Evolutionary conservation across 1,284 basidiomycete species (phyloP), one percentile per base, ranked within the genome.

Genomic region (Cutaneotrichosporon mucoides): DNA sequence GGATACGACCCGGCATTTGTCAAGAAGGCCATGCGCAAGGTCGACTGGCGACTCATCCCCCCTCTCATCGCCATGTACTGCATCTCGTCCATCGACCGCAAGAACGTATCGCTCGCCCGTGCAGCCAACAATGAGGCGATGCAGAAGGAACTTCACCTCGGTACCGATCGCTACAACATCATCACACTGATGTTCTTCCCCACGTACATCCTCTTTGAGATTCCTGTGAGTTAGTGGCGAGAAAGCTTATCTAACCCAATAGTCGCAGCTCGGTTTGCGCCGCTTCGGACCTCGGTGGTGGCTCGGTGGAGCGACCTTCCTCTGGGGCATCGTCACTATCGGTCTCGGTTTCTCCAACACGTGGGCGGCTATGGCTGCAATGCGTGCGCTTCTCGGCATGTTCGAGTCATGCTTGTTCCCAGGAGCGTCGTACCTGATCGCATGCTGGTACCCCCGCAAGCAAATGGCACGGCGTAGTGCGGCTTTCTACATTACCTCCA

Each of bases 391-490:
- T 1, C 66, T 81, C 38, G 81, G 78, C 13, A 50, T 73, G 7
- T 66, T 78, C 37, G 76, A 77, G 61, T 67, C 60, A 53, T 64
- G 67, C 24, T 71, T 77, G 62, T 76, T 76, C 68, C 72, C 68
- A 6, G 68, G 66, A 10, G 76, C 72, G 53, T 75, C 78, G 2
- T 79, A 73, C 68, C 69, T 82, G 16, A 76, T 81, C 61, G 74
- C 77, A 11, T 59, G 57, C 57, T 59, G 79, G 80, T 82, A 81
- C 67, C 76, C 77, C 1, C 76, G 80, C 24, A 72, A 72, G 58
- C 78, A 81, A 65, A 75, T 76, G 48, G 76, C 79, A 55, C 67
- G 49, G n/a, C 62, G 66, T 53, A 52, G 61, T 64, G 72, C 75
- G 4, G 65, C 68, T 36, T 81, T 81, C 71, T 80, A 81, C 70